Conservation (phyloP, 768 basidiomycete species). For the Lactarius trivialis region DNA sequence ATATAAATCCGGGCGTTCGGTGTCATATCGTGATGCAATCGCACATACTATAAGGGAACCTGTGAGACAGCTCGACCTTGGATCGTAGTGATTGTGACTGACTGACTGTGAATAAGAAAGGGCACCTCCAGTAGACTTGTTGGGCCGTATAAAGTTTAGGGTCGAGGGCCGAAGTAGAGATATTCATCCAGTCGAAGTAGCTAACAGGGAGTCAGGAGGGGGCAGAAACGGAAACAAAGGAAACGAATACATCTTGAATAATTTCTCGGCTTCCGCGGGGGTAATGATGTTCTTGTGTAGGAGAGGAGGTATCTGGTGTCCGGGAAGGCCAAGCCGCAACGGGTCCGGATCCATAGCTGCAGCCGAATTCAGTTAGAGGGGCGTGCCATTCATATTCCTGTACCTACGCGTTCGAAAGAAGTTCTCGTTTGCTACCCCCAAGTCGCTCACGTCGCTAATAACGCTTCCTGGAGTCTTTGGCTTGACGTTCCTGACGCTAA, state of each 20-base stretch:
- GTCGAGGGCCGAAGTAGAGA: slow-evolving; percentile 76
- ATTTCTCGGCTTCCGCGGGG: slow-evolving; percentile 20
- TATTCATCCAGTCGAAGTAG: slow-evolving; percentile 66
- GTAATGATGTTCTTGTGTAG: slow-evolving; percentile 23
- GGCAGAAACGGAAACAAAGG: not conserved
- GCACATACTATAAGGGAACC: slow-evolving; percentile 58
- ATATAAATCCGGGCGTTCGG: slow-evolving; percentile 67
- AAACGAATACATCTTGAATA: slow-evolving; percentile 22
- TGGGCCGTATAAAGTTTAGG: slow-evolving; percentile 80
- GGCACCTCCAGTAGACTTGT: slow-evolving; percentile 72
- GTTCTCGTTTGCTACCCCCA: slow-evolving; percentile 50
- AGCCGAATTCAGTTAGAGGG: not conserved
- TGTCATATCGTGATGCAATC: slow-evolving; percentile 72
- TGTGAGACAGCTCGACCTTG: not conserved
- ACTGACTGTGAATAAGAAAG: slow-evolving; percentile 91
- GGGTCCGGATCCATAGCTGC: slow-evolving; percentile 14
- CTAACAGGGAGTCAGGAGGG: slow-evolving; percentile 11
- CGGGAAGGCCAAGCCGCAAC: slow-evolving; percentile 13
- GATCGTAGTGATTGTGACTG: slow-evolving; percentile 32
- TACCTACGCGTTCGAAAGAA: slow-evolving; percentile 51
- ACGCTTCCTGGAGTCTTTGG: slow-evolving; percentile 22
- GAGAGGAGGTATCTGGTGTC: slow-evolving; percentile 17
- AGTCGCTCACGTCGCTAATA: slow-evolving; percentile 26
- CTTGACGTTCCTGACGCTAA: slow-evolving; percentile 42
- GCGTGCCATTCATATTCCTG: not conserved